Percentiles rank a stretch among this genome's conserved stretches.
These are phyloP conservation scores for Leucosporidium scottii DNA, from an alignment of 768 basidiomycete species.

Conservation along the genomic window DNA sequence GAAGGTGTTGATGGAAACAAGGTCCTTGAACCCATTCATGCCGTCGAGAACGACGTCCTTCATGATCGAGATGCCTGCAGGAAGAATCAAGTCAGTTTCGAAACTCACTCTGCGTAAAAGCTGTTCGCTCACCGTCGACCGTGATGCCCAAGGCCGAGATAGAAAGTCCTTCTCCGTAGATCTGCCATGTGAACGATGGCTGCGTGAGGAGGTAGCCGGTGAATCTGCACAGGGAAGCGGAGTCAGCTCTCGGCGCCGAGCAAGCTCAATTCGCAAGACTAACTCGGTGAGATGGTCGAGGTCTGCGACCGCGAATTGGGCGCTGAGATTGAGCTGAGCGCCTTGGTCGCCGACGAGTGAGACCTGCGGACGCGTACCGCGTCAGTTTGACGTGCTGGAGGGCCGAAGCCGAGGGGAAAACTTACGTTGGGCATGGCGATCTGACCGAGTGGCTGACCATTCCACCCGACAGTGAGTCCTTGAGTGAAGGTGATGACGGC, in stretches of 20 bases:
- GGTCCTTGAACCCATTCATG: slow-evolving; percentile 60
- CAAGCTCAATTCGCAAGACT: slow-evolving; percentile 40
- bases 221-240: background rate
- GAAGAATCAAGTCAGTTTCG: background rate
- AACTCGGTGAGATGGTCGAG: slow-evolving; percentile 51
- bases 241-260: background rate
- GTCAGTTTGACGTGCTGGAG: background rate
- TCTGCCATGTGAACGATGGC: slow-evolving; percentile 63
- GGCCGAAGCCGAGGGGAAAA: slow-evolving; percentile 44
- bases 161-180: slow-evolving; percentile 58
- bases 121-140: background rate
- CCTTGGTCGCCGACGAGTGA: slow-evolving; percentile 51
- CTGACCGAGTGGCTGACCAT: slow-evolving; percentile 53
- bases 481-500: slow-evolving; percentile 59
- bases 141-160: slow-evolving; percentile 54
- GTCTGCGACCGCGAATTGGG: slow-evolving; percentile 56
- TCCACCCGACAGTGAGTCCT: slow-evolving; percentile 59
- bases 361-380: background rate
- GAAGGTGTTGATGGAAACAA: slow-evolving; percentile 59
- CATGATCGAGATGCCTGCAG: slow-evolving; percentile 49
- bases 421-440: slow-evolving; percentile 57
- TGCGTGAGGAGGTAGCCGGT: slow-evolving; percentile 54
- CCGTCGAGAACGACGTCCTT: slow-evolving; percentile 60
- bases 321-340: slow-evolving; percentile 52
- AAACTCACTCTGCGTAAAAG: background rate